A percentile compares a stretch with the other conserved stretches of the same genome.
These are phyloP conservation scores for Paracorniculantispora psalliotae DNA, from an alignment of 2,329 filamentous ascomycete species.

Conservation along the genomic window DNA sequence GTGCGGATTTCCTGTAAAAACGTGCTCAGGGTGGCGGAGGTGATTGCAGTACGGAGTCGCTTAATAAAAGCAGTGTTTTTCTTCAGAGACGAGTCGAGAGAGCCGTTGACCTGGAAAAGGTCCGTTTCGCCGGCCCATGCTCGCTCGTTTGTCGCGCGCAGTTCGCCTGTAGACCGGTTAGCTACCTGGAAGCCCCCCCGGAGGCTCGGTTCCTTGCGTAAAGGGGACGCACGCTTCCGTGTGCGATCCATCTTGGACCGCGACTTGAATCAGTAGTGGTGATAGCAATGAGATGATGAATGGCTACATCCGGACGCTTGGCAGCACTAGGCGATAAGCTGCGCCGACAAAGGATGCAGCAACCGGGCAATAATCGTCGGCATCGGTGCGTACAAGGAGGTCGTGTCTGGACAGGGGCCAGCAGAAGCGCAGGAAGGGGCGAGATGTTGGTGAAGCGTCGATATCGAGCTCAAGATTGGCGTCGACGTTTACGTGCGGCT, in stretches of 20 bases:
- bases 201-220: constrained; percentile 10
- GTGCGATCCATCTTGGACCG: constrained; percentile 57
- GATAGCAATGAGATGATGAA: constrained; percentile 26
- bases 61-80: constrained; percentile 99
- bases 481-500: constrained; percentile 1
- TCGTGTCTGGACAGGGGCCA: constrained; percentile 16
- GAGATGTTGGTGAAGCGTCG: neutral
- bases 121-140: constrained; percentile 91
- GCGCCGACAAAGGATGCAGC: constrained; percentile 31
- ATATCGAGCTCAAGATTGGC: neutral
- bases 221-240: constrained; percentile 53
- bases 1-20: constrained; percentile 88
- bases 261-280: constrained; percentile 23
- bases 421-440: constrained; percentile 7
- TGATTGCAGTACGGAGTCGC: constrained; percentile 84
- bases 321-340: constrained; percentile 39
- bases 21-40: constrained; percentile 69
- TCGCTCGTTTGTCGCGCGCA: constrained; percentile 80
- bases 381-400: constrained; percentile 34
- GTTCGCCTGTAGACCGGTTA: constrained; percentile 59
- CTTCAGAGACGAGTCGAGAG: constrained; percentile 90
- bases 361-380: constrained; percentile 32
- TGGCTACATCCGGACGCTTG: constrained; percentile 44
- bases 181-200: constrained; percentile 16
- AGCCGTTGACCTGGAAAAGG: constrained; percentile 69